Conservation (phyloP, 371 early-diverging fungal genomes). For the Syncephalastrum monosporum region DNA sequence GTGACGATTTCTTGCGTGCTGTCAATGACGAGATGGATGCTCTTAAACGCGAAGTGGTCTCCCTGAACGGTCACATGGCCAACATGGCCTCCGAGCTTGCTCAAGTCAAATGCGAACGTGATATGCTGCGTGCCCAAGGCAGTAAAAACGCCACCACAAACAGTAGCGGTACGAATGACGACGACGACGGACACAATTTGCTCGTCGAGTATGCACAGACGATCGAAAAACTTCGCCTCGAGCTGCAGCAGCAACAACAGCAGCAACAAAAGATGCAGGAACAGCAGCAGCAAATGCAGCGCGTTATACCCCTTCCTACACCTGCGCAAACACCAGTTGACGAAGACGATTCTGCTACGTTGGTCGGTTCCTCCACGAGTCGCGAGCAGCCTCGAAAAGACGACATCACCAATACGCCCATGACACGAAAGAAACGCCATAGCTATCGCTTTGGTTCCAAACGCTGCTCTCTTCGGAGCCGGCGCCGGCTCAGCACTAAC, state of each 20-base stretch:
- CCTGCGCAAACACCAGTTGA: conserved; percentile 3
- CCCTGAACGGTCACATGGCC: conserved; percentile 14
- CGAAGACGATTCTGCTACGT: conserved; percentile 3
- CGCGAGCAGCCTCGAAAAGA: conserved; percentile 1
- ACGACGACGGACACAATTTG: conserved; percentile 9
- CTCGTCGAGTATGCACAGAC: conserved; percentile 12
- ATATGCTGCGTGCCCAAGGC: conserved; percentile 8
- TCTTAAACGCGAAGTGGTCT: conserved; percentile 29
- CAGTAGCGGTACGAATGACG: not conserved
- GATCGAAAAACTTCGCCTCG: conserved; percentile 1
- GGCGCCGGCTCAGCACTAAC: conserved; percentile 11
- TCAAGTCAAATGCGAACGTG: conserved; percentile 25
- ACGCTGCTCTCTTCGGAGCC: conserved; percentile 12
- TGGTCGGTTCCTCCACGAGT: not conserved
- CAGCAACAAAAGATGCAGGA: conserved; percentile 2
- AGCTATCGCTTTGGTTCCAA: conserved; percentile 24
- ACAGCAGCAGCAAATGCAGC: conserved; percentile 1
- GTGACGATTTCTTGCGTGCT: conserved; percentile 38
- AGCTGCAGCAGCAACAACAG: not conserved
- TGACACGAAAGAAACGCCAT: conserved; percentile 17
- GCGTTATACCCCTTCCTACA: not conserved
- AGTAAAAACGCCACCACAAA: conserved; percentile 1
- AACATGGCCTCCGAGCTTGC: conserved; percentile 23
- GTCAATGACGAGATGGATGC: conserved; percentile 46
- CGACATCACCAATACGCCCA: conserved; percentile 7